phyloP scores from a whole-genome alignment of 1,284 basidiomycete species.

The Heterobasidion parviporum region DNA sequence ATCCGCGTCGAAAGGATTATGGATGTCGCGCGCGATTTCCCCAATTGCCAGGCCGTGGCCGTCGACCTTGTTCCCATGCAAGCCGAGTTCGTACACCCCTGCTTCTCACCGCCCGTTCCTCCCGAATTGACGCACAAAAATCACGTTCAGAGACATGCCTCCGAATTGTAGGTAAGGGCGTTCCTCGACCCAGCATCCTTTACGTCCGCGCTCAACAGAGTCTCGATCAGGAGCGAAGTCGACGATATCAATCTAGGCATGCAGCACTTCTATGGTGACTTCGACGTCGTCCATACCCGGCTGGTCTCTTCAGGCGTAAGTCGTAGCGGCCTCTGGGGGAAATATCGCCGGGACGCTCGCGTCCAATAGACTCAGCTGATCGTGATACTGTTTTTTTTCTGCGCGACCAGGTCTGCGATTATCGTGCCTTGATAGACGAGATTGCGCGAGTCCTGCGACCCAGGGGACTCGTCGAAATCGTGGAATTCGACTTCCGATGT shows the following conservation, averaged over 20 bases:
- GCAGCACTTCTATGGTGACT: slow-evolving; percentile 70
- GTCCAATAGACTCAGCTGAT: not conserved
- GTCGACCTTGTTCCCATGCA: slow-evolving; percentile 76
- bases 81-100: slow-evolving; percentile 36
- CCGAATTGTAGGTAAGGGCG: slow-evolving; percentile 53
- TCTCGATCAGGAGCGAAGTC: slow-evolving; percentile 55
- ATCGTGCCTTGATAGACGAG: slow-evolving; percentile 54
- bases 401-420: slow-evolving; percentile 55
- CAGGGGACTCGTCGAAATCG: slow-evolving; percentile 55
- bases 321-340: slow-evolving; percentile 10
- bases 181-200: slow-evolving; percentile 3
- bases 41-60: slow-evolving; percentile 57
- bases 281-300: slow-evolving; percentile 66
- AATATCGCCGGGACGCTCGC: slow-evolving; percentile 8
- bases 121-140: slow-evolving; percentile 5
- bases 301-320: slow-evolving; percentile 64
- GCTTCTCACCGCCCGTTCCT: not conserved
- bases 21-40: slow-evolving; percentile 65
- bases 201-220: not conserved
- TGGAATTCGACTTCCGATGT: slow-evolving; percentile 61
- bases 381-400: not conserved
- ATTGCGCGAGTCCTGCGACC: slow-evolving; percentile 60
- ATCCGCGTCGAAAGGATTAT: slow-evolving; percentile 46
- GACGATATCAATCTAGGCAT: slow-evolving; percentile 78
- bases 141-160: slow-evolving; percentile 44